Percentiles rank a stretch among this genome's conserved stretches.
Evolutionary conservation across 208 protist species (phyloP).

Genomic region (Trypanosoma brucei): DNA sequence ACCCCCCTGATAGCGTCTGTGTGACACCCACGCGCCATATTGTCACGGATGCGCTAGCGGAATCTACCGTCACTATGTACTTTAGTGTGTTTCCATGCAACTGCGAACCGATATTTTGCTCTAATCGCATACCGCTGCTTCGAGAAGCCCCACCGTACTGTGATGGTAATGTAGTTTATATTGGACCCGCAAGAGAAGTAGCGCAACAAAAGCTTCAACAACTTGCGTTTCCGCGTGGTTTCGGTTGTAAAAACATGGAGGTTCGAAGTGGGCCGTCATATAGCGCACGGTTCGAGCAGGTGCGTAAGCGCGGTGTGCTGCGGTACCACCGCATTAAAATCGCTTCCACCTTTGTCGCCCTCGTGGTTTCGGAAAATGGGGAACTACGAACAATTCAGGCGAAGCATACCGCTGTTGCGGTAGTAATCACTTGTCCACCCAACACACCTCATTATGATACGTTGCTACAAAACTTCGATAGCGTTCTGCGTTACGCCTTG

Average conservation of each 20-base stretch:
- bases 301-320: constrained; percentile 29
- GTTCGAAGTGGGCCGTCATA: constrained; percentile 30
- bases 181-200: constrained; percentile 45
- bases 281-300: constrained; percentile 19
- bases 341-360: constrained; percentile 45
- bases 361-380: constrained; percentile 43
- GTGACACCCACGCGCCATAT: not conserved
- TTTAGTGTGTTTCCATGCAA: constrained; percentile 77
- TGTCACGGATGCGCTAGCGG: not conserved
- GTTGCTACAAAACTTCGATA: constrained; percentile 52
- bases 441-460: constrained; percentile 44
- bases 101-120: constrained; percentile 70
- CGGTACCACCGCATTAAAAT: constrained; percentile 58
- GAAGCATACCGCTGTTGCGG: constrained; percentile 43
- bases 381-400: constrained; percentile 50
- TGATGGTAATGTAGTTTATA: constrained; percentile 38
- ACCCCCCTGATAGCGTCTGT: too few relatives aligned
- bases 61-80: constrained; percentile 40
- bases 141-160: constrained; percentile 8
- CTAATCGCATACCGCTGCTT: constrained; percentile 45
- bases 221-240: constrained; percentile 57
- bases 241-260: constrained; percentile 29
- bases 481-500: constrained; percentile 48
- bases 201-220: constrained; percentile 70
- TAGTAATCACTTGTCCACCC: constrained; percentile 62